A percentile compares a stretch with the other conserved stretches of the same genome.
Conservation (phyloP, 129 eudicot genomes). For the Lactuca saligna region DNA sequence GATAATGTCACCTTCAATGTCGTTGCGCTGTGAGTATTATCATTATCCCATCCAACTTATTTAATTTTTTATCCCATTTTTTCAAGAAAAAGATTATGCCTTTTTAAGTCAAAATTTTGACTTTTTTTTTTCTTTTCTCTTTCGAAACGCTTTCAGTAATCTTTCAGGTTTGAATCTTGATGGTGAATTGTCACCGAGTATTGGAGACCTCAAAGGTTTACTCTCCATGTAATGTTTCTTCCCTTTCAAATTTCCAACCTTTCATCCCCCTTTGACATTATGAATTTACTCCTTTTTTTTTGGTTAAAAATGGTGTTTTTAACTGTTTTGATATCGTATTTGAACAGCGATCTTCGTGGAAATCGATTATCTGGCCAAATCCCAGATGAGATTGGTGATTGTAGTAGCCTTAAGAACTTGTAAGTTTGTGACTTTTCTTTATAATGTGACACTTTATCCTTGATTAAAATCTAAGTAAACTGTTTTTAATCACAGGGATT, state of each 20-base stretch:
- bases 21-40: constrained; percentile 65
- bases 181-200: constrained; percentile 90
- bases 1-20: constrained; percentile 98
- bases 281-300: neutral
- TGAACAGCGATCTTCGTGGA: constrained; percentile 77
- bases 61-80: neutral
- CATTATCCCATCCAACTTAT: constrained; percentile 4
- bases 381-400: constrained; percentile 97
- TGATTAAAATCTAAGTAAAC: neutral
- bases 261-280: neutral
- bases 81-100: constrained; percentile 5
- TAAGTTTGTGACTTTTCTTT: constrained; percentile 33
- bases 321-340: constrained; percentile 6
- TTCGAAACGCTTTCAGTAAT: constrained; percentile 47
- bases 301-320: neutral
- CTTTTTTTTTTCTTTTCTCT: constrained; percentile 34
- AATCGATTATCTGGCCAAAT: constrained; percentile 90
- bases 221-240: constrained; percentile 59
- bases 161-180: constrained; percentile 93
- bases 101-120: constrained; percentile 23
- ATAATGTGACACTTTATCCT: neutral
- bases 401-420: constrained; percentile 67
- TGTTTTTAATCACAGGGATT: constrained; percentile 52
- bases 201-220: constrained; percentile 78
- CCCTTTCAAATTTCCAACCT: constrained; percentile 1